These are phyloP conservation scores for Ceriops zippeliana DNA, from an alignment of 345 rosid species.

Conservation along the genomic window DNA sequence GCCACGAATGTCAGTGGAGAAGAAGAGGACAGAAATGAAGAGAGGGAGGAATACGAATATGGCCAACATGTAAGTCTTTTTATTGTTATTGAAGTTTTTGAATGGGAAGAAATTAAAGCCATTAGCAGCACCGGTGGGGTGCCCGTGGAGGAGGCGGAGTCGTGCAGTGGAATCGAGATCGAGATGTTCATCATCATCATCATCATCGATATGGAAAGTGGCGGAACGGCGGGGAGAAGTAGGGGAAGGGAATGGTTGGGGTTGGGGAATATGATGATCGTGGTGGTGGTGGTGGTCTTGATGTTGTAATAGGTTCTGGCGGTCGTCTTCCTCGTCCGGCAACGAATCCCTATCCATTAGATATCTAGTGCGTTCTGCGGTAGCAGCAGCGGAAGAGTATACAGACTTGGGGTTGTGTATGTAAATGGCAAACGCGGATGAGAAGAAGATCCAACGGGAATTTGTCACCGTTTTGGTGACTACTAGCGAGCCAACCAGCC, in stretches of 20 bases:
- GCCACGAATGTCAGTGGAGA: conserved; percentile 43
- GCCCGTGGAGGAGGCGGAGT: too few relatives aligned
- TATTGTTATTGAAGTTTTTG: conserved; percentile 9
- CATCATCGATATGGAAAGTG: conserved; percentile 47
- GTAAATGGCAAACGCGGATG: too few relatives aligned
- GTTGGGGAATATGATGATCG: background rate
- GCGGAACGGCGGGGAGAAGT: conserved; percentile 16
- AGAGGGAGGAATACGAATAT: conserved; percentile 37
- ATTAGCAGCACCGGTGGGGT: background rate
- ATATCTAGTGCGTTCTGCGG: too few relatives aligned
- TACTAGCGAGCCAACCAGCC: too few relatives aligned
- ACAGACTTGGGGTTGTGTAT: too few relatives aligned
- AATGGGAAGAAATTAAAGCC: conserved; percentile 9
- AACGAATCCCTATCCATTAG: conserved; percentile 30
- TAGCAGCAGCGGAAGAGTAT: too few relatives aligned
- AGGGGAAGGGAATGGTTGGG: too few relatives aligned
- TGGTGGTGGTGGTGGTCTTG: conserved; percentile 45
- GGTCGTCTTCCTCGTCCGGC: conserved; percentile 54
- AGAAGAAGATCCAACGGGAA: too few relatives aligned
- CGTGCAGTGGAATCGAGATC: too few relatives aligned
- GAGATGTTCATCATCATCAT: too few relatives aligned
- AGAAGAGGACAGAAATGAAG: conserved; percentile 39
- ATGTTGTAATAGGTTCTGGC: conserved; percentile 38
- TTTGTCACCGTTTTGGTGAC: too few relatives aligned
- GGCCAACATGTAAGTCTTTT: conserved; percentile 46